These are phyloP conservation scores for Colletotrichum salicis DNA, from an alignment of 2,329 filamentous ascomycete genomes.

Conservation along the genomic window DNA sequence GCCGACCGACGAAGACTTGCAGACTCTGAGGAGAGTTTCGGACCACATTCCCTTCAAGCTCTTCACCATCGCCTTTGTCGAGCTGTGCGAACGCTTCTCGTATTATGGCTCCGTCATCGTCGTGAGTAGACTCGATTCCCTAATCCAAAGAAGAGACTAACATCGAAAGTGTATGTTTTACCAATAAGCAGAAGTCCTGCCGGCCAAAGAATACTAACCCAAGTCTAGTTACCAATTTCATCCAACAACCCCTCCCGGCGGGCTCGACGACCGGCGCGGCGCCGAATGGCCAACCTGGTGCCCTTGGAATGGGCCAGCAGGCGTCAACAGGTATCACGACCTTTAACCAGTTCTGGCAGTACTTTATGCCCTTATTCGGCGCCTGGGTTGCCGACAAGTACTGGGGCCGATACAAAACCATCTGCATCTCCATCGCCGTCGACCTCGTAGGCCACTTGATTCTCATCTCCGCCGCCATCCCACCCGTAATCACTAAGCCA, in stretches of 20 bases:
- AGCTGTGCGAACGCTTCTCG: conserved; percentile 77
- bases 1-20: conserved; percentile 63
- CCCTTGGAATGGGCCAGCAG: conserved; percentile 67
- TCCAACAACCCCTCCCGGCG: conserved; percentile 65
- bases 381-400: conserved; percentile 64
- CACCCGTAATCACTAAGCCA: conserved; percentile 66
- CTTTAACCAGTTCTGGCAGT: conserved; percentile 70
- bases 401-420: conserved; percentile 76
- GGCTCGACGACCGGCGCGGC: conserved; percentile 66
- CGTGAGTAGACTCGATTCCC: conserved; percentile 58
- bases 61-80: conserved; percentile 73
- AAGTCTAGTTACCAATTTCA: conserved; percentile 66
- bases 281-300: conserved; percentile 56
- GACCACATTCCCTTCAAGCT: conserved; percentile 68
- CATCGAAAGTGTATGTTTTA: conserved; percentile 14
- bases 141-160: neutral
- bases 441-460: conserved; percentile 75
- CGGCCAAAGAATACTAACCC: neutral
- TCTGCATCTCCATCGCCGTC: conserved; percentile 68
- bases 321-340: conserved; percentile 57
- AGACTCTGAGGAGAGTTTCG: conserved; percentile 63
- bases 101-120: conserved; percentile 76
- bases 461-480: conserved; percentile 73
- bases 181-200: neutral
- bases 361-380: conserved; percentile 68